phyloP scores from a whole-genome alignment of 78 protist genomes.

The slime mould (Dictyostelium discoideum) region DNA sequence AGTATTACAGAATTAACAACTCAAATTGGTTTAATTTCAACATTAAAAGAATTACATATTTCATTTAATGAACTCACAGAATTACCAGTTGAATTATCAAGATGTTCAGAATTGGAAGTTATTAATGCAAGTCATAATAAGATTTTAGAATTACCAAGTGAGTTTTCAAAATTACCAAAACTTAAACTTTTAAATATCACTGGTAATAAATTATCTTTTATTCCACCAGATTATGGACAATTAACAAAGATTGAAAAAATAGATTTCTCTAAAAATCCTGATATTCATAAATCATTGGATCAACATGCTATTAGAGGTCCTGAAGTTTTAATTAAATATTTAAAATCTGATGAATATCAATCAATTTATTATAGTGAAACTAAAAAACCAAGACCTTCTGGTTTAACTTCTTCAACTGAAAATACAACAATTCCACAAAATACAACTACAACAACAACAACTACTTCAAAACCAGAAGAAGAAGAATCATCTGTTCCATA shows the following conservation, averaged over 20 bases:
- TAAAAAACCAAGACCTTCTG: not conserved
- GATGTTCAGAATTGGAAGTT: constrained; percentile 45
- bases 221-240: constrained; percentile 46
- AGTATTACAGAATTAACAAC: constrained; percentile 71
- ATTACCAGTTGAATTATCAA: constrained; percentile 51
- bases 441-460: not conserved
- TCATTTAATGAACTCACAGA: constrained; percentile 73
- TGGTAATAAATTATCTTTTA: constrained; percentile 34
- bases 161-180: constrained; percentile 12
- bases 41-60: constrained; percentile 63
- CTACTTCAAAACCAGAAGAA: not conserved
- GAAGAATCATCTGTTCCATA: not conserved
- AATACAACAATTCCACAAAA: not conserved
- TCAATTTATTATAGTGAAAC: constrained; percentile 27
- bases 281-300: constrained; percentile 38
- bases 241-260: constrained; percentile 55
- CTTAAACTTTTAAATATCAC: constrained; percentile 31
- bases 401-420: not conserved
- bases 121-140: constrained; percentile 32
- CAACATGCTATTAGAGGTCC: constrained; percentile 69
- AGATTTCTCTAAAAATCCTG: constrained; percentile 71
- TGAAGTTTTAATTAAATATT: constrained; percentile 57
- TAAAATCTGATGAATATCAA: constrained; percentile 64
- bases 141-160: constrained; percentile 31
- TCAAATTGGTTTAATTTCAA: constrained; percentile 73